Base-by-base conservation (phyloP, 768 basidiomycete genomes). In the Symmetrospora coprosmae region DNA sequence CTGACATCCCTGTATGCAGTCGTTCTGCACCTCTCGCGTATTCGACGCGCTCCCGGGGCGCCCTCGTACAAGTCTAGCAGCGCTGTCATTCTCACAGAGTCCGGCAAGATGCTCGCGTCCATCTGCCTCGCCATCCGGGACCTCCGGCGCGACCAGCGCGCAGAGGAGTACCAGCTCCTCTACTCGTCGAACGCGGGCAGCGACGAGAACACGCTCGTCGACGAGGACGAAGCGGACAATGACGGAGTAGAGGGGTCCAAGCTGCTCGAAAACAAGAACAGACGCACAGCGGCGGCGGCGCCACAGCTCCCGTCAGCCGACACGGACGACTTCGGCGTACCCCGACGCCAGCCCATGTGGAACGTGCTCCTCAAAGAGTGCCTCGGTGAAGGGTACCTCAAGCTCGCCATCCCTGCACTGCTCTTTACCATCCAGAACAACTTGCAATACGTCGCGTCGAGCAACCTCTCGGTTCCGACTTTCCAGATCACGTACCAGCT, bases 401-500 rank as follows among this genome's bases (percentile, higher is more conserved):
- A 58, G n/a, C 28, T 58, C 9, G 43, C 55, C 17, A 27, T 58
- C 16, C 55, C 55, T 27, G 55, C 55, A 31, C 37, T 58, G 25
- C 31, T 58, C 5, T 58, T 58, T 35, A 58, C 55, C n/a, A 43
- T 39, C 5, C 55, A 58, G 23, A 58, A 43, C 31, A 58, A 58
- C 37, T 27, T 58, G 5, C 19, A n/a, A 30, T 94, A 87, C 71
- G 81, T 89, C 48, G 91, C 91, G 37, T 85, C 84, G 4, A 83
- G 84, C 39, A 94, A 96, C 72, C 75, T 96, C 60, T 82, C 86
- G 63, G 88, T 87, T 16, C 88, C 91, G 16, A 87, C 87, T 16
- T 96, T 96, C 73, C 90, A 94, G 64, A 90, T 89, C 34, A 90
- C 94, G 64, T 96, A 86, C 76, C 92, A 94, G 73, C 90, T 94